A percentile compares a stretch with the other conserved stretches of the same genome.
phyloP scores from a whole-genome alignment of 345 rosid genomes.

The Arabidopsis thaliana region TAIR10.1 NC_003070.9:9976501-9977000 shows the following conservation, averaged over 20 bases:
- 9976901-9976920: conserved; percentile 58
- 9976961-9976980: conserved; percentile 48
- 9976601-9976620: conserved; percentile 60
- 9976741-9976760: conserved; percentile 69
- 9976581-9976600: conserved; percentile 34
- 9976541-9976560: not conserved
- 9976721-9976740: not conserved
- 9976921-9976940: conserved; percentile 65
- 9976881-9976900: not conserved
- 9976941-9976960: conserved; percentile 51
- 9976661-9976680: conserved; percentile 7
- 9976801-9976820: conserved; percentile 66
- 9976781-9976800: conserved; percentile 61
- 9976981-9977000: conserved; percentile 39
- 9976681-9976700: not conserved
- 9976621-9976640: conserved; percentile 69
- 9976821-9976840: conserved; percentile 68
- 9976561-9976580: conserved; percentile 20
- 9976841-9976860: conserved; percentile 8
- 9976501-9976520: conserved; percentile 12
- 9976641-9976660: conserved; percentile 76
- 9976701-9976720: not conserved
- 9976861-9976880: not conserved
- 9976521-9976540: conserved; percentile 1
- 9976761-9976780: conserved; percentile 68